These are phyloP conservation scores for Podaxis sp. DNA, from an alignment of 768 basidiomycete genomes.

Conservation along the genomic window DNA sequence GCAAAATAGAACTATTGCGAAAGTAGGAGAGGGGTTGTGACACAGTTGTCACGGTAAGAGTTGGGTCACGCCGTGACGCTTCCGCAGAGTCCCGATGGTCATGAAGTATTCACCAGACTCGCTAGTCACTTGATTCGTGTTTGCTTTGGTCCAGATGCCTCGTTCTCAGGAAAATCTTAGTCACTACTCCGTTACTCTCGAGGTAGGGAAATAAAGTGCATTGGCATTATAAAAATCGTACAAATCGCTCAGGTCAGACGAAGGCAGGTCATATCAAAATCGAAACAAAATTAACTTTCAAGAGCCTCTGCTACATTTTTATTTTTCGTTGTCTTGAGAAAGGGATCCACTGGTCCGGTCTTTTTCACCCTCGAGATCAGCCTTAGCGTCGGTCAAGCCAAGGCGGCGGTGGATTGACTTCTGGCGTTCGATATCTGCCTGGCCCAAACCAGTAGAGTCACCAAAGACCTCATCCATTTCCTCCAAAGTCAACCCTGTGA, in stretches of 20 bases:
- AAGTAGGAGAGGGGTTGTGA: constrained; percentile 17
- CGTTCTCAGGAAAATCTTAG: not conserved
- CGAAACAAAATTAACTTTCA: not conserved
- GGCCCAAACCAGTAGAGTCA: constrained; percentile 45
- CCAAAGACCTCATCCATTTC: constrained; percentile 82
- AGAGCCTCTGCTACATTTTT: not conserved
- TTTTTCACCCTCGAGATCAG: constrained; percentile 14
- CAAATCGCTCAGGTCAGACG: not conserved
- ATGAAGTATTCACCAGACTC: not conserved
- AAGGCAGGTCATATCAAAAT: not conserved
- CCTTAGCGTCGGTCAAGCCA: constrained; percentile 38
- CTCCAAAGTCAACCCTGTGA: constrained; percentile 54
- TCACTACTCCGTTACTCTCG: not conserved
- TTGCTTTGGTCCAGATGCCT: not conserved
- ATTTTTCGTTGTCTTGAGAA: constrained; percentile 5
- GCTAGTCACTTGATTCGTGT: not conserved
- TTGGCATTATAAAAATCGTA: not conserved
- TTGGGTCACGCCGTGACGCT: constrained; percentile 21
- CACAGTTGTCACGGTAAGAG: constrained; percentile 14
- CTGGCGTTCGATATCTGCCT: constrained; percentile 48
- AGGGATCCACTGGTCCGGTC: constrained; percentile 17
- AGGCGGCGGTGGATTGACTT: constrained; percentile 55
- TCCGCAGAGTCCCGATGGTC: constrained; percentile 27
- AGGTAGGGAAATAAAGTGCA: not conserved
- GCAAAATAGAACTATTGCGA: constrained; percentile 5